Evolutionary conservation across 129 eudicot species (phyloP).

Genomic region (Gnaphalium uliginosum): DNA sequence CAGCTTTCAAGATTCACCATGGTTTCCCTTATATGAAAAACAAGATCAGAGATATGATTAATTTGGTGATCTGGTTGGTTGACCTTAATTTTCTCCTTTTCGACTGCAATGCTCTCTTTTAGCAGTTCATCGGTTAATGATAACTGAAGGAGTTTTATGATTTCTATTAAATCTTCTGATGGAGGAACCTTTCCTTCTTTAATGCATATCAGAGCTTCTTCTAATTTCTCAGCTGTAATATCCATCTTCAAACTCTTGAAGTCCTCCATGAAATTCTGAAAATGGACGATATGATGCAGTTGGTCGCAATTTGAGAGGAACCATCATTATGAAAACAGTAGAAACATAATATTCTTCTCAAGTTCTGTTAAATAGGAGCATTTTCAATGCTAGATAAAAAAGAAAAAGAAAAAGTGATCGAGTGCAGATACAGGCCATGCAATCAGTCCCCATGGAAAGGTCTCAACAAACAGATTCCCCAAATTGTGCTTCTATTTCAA

Average conservation of each 20-base stretch:
- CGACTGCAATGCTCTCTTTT: conserved; percentile 72
- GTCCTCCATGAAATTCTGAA: conserved; percentile 69
- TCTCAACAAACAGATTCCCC: background rate
- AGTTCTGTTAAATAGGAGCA: conserved; percentile 1
- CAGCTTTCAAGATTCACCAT: conserved; percentile 55
- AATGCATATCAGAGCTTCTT: conserved; percentile 50
- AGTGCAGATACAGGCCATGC: background rate
- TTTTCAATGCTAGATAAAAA: background rate
- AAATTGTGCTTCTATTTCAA: background rate
- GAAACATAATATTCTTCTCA: conserved; percentile 6
- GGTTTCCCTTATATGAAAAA: conserved; percentile 61
- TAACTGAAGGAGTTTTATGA: conserved; percentile 50
- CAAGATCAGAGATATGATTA: conserved; percentile 38
- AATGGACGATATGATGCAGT: conserved; percentile 17
- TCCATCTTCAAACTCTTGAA: conserved; percentile 52
- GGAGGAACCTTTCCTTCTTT: conserved; percentile 44
- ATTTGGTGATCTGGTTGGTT: conserved; percentile 40
- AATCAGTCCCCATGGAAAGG: background rate
- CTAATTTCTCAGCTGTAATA: conserved; percentile 45
- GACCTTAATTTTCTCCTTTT: conserved; percentile 50
- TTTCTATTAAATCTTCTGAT: conserved; percentile 39
- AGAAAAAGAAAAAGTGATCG: background rate
- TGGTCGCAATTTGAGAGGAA: background rate
- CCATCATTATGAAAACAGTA: conserved; percentile 4
- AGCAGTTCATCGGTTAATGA: conserved; percentile 53